A percentile compares a stretch with the other conserved stretches of the same genome.
These are phyloP conservation scores for Cyclotella atomus DNA, from an alignment of 108 stramenopile species.

Conservation along the genomic window DNA sequence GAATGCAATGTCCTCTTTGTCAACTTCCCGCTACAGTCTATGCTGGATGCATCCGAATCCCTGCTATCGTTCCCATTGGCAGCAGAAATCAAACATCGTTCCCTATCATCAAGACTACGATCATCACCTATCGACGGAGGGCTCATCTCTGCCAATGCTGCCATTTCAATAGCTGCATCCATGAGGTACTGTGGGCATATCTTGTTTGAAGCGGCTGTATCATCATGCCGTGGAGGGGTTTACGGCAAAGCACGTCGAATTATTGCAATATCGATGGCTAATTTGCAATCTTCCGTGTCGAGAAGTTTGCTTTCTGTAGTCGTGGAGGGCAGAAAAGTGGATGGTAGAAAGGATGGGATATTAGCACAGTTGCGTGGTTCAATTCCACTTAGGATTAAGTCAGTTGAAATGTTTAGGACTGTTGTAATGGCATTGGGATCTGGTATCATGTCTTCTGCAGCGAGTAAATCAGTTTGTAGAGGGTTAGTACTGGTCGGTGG, in stretches of 20 bases:
- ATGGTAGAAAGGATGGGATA: slow-evolving; percentile 7
- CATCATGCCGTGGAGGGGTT: slow-evolving; percentile 34
- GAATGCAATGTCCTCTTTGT: background rate
- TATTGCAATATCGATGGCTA: slow-evolving; percentile 34
- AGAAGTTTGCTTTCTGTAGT: slow-evolving; percentile 22
- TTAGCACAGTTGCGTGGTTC: slow-evolving; percentile 33
- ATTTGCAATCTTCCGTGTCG: slow-evolving; percentile 37
- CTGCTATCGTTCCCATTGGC: slow-evolving; percentile 45
- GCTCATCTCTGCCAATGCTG: slow-evolving; percentile 38
- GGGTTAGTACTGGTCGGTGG: slow-evolving; percentile 45
- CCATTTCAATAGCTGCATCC: slow-evolving; percentile 28
- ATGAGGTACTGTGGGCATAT: slow-evolving; percentile 34
- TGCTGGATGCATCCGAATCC: slow-evolving; percentile 37
- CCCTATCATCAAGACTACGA: slow-evolving; percentile 23
- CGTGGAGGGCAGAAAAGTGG: slow-evolving; percentile 22
- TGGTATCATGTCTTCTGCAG: slow-evolving; percentile 33
- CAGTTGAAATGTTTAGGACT: slow-evolving; percentile 20
- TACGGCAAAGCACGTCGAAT: slow-evolving; percentile 28
- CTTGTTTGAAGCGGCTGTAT: slow-evolving; percentile 29
- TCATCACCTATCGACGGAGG: slow-evolving; percentile 35
- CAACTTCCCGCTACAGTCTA: slow-evolving; percentile 16
- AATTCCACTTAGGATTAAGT: slow-evolving; percentile 32
- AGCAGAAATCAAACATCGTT: slow-evolving; percentile 33
- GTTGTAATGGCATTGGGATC: slow-evolving; percentile 36
- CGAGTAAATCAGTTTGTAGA: slow-evolving; percentile 26